Conservation (phyloP, 345 rosid genomes). For the Viola odorata region DNA sequence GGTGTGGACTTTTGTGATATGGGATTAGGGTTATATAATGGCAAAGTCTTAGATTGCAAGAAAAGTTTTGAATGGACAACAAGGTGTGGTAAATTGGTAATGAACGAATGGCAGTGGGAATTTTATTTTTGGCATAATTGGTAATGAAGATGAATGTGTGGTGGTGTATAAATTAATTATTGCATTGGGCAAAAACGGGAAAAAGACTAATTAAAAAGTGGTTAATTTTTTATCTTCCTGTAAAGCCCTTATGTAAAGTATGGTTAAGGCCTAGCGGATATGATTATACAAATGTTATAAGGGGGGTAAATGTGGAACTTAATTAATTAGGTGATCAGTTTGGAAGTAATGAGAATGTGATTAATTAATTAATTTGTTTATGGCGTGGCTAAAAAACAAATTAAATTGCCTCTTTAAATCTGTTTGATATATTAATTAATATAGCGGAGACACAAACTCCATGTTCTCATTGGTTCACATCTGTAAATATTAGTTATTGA, state of each 20-base stretch:
- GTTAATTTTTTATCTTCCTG: background rate
- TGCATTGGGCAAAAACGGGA: background rate
- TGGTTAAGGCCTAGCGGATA: too few species aligned
- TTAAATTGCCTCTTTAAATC: too few species aligned
- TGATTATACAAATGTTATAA: background rate
- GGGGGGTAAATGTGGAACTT: constrained; percentile 6
- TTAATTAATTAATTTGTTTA: too few species aligned
- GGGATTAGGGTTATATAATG: constrained; percentile 17
- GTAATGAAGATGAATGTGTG: background rate
- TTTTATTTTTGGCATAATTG: background rate
- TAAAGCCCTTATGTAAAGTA: too few species aligned
- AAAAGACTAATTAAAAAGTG: background rate
- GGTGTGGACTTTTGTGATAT: background rate
- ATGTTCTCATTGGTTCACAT: too few species aligned
- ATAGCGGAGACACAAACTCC: too few species aligned
- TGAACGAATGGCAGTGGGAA: background rate
- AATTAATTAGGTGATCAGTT: background rate
- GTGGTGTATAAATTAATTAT: background rate
- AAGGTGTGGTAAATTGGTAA: background rate
- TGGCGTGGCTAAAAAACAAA: too few species aligned
- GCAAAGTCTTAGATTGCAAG: too few species aligned
- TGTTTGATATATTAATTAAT: too few species aligned
- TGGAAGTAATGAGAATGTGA: too few species aligned
- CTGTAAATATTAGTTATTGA: too few species aligned
- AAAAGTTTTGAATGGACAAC: too few species aligned